Percentiles rank a stretch among this genome's conserved stretches.
These are phyloP conservation scores for Arabidopsis thaliana DNA, from an alignment of 345 rosid genomes.

Conservation along the genomic window DNA sequence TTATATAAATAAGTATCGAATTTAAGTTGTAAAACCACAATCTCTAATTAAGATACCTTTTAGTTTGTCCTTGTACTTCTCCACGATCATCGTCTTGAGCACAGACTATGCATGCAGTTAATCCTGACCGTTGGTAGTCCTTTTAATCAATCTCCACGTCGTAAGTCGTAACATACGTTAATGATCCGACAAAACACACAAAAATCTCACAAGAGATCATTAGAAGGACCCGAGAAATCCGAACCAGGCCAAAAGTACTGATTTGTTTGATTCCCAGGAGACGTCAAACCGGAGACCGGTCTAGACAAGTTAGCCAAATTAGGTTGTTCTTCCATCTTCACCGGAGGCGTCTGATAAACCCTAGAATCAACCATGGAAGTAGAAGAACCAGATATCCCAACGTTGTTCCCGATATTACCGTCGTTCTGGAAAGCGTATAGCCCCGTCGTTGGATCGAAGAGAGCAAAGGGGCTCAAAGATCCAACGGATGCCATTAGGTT, in stretches of 20 bases:
- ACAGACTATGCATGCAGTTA: conserved; percentile 31
- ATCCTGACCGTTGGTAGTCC: conserved; percentile 32
- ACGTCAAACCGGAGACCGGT: conserved; percentile 37
- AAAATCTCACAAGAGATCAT: conserved; percentile 39
- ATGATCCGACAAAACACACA: conserved; percentile 23
- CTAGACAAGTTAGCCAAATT: conserved; percentile 50
- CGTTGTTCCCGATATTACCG: conserved; percentile 46
- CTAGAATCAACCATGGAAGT: conserved; percentile 55
- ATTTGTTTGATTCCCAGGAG: conserved; percentile 46
- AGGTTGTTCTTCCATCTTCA: conserved; percentile 61
- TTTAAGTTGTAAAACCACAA: conserved; percentile 25
- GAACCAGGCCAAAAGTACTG: conserved; percentile 50
- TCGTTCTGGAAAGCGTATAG: conserved; percentile 53
- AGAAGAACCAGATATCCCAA: conserved; percentile 44
- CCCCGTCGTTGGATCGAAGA: conserved; percentile 53
- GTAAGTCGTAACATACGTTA: conserved; percentile 10
- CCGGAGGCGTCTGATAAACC: conserved; percentile 58
- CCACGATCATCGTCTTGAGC: conserved; percentile 10
- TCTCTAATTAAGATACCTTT: conserved; percentile 30
- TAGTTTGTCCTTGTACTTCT: conserved; percentile 16
- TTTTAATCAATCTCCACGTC: conserved; percentile 25
- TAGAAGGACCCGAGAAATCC: conserved; percentile 42
- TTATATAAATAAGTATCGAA: conserved; percentile 15
- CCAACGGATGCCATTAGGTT: conserved; percentile 42
- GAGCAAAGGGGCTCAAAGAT: conserved; percentile 55